Conservation (phyloP, 192 early-diverging fungal species). For the Chytriomyces sp. region DNA sequence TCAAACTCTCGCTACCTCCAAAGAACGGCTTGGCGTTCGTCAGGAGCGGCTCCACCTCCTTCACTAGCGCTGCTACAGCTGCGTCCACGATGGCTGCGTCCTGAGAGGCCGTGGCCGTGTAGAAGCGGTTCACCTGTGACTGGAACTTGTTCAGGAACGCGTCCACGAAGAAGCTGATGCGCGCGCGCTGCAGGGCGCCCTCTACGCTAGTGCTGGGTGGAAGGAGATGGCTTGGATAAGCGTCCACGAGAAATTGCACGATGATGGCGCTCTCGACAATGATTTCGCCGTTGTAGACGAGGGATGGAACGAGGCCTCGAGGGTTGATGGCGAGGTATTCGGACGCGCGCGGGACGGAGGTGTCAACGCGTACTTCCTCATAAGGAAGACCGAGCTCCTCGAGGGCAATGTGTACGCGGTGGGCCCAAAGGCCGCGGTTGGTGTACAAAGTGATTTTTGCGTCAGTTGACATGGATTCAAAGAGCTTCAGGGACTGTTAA, state of each 20-base stretch:
- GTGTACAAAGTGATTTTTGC: conserved; percentile 63
- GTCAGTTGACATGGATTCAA: no score
- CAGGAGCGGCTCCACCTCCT: conserved; percentile 4
- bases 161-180: conserved; percentile 2
- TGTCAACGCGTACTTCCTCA: conserved; percentile 63
- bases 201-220: background rate
- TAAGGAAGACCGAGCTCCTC: conserved; percentile 55
- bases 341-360: conserved; percentile 65
- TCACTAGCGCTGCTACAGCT: background rate
- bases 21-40: background rate
- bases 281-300: conserved; percentile 53
- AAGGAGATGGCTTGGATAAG: conserved; percentile 42
- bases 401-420: conserved; percentile 65
- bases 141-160: conserved; percentile 14
- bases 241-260: conserved; percentile 66
- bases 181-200: conserved; percentile 2
- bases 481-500: no score
- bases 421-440: conserved; percentile 56
- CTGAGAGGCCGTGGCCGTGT: background rate
- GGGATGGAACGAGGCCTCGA: conserved; percentile 67
- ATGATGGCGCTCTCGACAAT: conserved; percentile 72
- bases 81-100: background rate
- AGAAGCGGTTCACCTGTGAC: background rate
- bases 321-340: conserved; percentile 68
- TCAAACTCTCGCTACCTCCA: conserved; percentile 7